Evolutionary conservation across 2,329 filamentous ascomycete genomes (phyloP).

Genomic region (Diplodia mutila): DNA sequence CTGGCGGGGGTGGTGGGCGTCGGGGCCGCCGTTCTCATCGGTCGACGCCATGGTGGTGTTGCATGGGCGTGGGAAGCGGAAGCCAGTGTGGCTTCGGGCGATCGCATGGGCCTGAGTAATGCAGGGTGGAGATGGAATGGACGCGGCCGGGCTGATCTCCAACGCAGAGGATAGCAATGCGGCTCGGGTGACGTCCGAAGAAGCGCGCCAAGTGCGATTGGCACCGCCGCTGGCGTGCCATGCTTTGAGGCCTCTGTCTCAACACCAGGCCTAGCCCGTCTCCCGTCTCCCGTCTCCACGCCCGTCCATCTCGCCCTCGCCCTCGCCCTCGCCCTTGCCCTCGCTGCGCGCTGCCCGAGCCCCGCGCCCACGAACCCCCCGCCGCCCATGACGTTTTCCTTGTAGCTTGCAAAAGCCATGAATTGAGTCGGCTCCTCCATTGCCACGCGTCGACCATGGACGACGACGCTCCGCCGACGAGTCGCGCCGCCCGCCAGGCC

Average conservation of each 20-base stretch:
- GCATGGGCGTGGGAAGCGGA: constrained; percentile 26
- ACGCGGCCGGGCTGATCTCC: constrained; percentile 16
- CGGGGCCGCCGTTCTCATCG: constrained; percentile 41
- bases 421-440: constrained; percentile 16
- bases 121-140: constrained; percentile 3
- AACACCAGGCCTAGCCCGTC: neutral
- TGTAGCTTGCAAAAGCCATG: too few species aligned
- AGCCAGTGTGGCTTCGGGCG: constrained; percentile 23
- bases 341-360: too few species aligned
- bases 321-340: too few species aligned
- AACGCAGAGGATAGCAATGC: constrained; percentile 15
- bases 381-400: too few species aligned
- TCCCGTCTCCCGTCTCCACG: neutral
- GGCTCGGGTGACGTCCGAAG: constrained; percentile 25
- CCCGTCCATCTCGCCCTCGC: too few species aligned
- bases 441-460: constrained; percentile 22
- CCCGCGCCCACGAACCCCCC: neutral
- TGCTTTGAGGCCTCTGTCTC: neutral
- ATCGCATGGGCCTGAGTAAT: constrained; percentile 22
- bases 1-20: constrained; percentile 43
- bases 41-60: constrained; percentile 36
- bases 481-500: constrained; percentile 37
- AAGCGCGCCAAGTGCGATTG: constrained; percentile 15
- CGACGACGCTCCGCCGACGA: constrained; percentile 26
- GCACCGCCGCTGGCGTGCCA: neutral